A percentile compares a stretch with the other conserved stretches of the same genome.
Evolutionary conservation across 1,284 basidiomycete species (phyloP).

Genomic region (Pseudozyma tsukubaensis): DNA sequence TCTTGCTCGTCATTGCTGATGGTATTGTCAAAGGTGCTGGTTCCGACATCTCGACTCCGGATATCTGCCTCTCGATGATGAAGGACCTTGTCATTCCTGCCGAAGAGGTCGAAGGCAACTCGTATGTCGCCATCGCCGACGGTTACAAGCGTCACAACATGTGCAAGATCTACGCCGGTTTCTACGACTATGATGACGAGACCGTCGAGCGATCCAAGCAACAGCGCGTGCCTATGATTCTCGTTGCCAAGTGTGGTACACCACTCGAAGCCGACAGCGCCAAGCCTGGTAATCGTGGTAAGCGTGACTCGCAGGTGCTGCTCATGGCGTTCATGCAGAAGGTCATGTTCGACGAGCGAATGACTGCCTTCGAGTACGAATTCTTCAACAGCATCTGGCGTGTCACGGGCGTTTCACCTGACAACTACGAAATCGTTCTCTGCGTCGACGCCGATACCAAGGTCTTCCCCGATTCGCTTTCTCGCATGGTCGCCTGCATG

Average conservation of each 20-base stretch:
- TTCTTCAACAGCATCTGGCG: conserved; percentile 72
- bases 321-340: conserved; percentile 72
- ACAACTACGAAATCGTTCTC: conserved; percentile 70
- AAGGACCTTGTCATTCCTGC: conserved; percentile 88
- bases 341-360: conserved; percentile 72
- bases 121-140: conserved; percentile 98
- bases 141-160: conserved; percentile 99
- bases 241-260: conserved; percentile 82
- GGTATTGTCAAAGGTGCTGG: conserved; percentile 91
- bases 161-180: conserved; percentile 98
- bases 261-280: conserved; percentile 85
- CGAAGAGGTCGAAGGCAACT: conserved; percentile 90
- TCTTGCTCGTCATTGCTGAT: conserved; percentile 95
- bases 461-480: conserved; percentile 70
- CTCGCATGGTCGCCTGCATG: conserved; percentile 71
- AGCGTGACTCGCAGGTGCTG: conserved; percentile 93
- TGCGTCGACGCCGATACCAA: conserved; percentile 72
- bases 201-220: conserved; percentile 94
- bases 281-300: conserved; percentile 98
- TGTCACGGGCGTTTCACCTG: conserved; percentile 70
- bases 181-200: conserved; percentile 93
- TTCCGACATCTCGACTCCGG: conserved; percentile 74
- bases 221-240: conserved; percentile 92
- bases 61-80: conserved; percentile 97
- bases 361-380: conserved; percentile 71